These are phyloP conservation scores for Rhodomyrtus psidioides DNA, from an alignment of 441 rosid species.

Conservation along the genomic window DNA sequence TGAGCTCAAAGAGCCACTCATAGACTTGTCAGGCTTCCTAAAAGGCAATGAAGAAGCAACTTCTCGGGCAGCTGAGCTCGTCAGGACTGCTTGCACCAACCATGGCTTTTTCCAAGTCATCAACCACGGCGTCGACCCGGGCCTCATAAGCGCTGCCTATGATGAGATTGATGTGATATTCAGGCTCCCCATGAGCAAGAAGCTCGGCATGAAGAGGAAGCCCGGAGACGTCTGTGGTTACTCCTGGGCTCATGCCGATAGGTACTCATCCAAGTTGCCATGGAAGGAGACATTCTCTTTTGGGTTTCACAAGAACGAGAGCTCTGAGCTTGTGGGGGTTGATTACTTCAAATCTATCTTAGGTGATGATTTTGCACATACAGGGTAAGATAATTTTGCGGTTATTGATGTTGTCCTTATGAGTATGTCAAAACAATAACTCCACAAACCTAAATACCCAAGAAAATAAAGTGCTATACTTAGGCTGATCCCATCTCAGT, in stretches of 20 bases:
- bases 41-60: conserved; percentile 27
- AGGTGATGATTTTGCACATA: conserved; percentile 40
- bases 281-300: conserved; percentile 82
- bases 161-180: conserved; percentile 35
- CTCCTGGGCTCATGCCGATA: conserved; percentile 55
- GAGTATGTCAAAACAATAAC: no score
- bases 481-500: no score
- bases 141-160: conserved; percentile 37
- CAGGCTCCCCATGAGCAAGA: conserved; percentile 38
- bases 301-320: conserved; percentile 9
- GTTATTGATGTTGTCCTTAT: no score
- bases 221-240: conserved; percentile 40
- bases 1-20: conserved; percentile 50
- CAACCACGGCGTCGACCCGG: conserved; percentile 51
- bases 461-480: no score
- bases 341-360: conserved; percentile 38
- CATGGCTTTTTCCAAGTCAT: conserved; percentile 70
- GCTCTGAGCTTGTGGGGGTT: conserved; percentile 18
- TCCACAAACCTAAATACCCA: no score
- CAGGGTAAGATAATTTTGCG: conserved; percentile 14
- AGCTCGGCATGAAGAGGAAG: conserved; percentile 26
- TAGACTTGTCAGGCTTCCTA: conserved; percentile 42
- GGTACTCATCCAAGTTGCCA: conserved; percentile 54
- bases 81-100: conserved; percentile 38
- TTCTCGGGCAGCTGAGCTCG: conserved; percentile 25